Percentiles rank a stretch among this genome's conserved stretches.
Conservation (phyloP, 2,329 filamentous ascomycete genomes). For the Cladophialophora immunda region DNA sequence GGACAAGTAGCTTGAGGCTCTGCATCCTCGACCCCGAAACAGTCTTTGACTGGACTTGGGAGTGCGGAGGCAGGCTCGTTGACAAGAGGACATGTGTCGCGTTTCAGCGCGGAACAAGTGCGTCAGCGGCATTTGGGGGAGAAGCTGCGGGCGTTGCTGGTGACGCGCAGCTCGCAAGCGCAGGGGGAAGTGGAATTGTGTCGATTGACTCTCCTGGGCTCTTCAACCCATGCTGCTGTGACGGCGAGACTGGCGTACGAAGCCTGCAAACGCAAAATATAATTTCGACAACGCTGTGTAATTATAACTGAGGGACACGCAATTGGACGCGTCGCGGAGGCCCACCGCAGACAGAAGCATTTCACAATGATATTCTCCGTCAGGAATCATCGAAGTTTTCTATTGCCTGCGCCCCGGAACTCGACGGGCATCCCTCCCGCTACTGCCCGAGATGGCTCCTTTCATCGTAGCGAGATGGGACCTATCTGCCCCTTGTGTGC, state of each 20-base stretch:
- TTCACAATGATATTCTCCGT: conserved; percentile 5
- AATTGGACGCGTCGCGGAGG: conserved; percentile 15
- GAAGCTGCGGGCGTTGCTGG: conserved; percentile 5
- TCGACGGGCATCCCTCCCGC: background rate
- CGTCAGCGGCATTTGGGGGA: conserved; percentile 38
- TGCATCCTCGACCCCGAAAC: conserved; percentile 21
- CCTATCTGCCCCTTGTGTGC: no score
- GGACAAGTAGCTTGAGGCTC: conserved; percentile 20
- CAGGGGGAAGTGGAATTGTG: conserved; percentile 3
- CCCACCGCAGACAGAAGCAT: background rate
- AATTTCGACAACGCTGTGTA: background rate
- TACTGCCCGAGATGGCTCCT: background rate
- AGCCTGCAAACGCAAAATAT: background rate
- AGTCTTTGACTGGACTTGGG: conserved; percentile 12
- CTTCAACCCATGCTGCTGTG: conserved; percentile 28
- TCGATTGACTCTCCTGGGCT: background rate
- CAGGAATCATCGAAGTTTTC: background rate
- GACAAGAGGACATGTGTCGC: conserved; percentile 36
- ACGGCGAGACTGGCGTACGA: background rate
- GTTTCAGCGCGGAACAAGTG: conserved; percentile 36
- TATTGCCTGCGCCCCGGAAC: background rate
- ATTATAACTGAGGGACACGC: conserved; percentile 1
- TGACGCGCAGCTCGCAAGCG: background rate
- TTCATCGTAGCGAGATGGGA: background rate
- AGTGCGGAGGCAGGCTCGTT: conserved; percentile 16